phyloP scores from a whole-genome alignment of 192 early-diverging fungal genomes.

The Piromyces finnis region DNA sequence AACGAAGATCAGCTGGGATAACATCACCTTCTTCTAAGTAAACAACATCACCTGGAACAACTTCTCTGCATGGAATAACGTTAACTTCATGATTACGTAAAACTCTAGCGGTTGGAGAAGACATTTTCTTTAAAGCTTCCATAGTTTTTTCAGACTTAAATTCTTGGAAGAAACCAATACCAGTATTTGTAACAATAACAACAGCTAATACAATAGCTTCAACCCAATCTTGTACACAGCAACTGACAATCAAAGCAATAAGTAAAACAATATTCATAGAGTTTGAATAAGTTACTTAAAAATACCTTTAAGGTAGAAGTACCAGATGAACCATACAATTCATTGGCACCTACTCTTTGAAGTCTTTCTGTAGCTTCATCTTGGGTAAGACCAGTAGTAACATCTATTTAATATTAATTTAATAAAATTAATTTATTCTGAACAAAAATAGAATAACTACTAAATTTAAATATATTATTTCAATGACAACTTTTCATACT shows the following conservation, averaged over 20 bases:
- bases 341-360: conserved; percentile 1
- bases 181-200: conserved; percentile 64
- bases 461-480: too few species aligned
- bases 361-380: background rate
- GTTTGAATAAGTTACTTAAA: conserved; percentile 13
- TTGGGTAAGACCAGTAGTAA: background rate
- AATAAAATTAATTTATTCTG: too few species aligned
- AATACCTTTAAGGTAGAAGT: conserved; percentile 11
- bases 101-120: conserved; percentile 73
- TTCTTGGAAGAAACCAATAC: conserved; percentile 71
- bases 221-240: conserved; percentile 46
- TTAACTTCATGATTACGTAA: conserved; percentile 42
- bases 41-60: conserved; percentile 88
- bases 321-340: conserved; percentile 4
- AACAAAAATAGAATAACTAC: too few species aligned
- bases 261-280: conserved; percentile 17
- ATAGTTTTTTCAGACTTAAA: conserved; percentile 77
- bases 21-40: conserved; percentile 85
- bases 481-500: too few species aligned
- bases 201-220: conserved; percentile 71
- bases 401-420: background rate
- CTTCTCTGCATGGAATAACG: conserved; percentile 6
- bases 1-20: conserved; percentile 74
- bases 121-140: conserved; percentile 83
- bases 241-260: conserved; percentile 6